phyloP scores from a whole-genome alignment of 257 asterid genomes.

The Misopates orontium region DNA sequence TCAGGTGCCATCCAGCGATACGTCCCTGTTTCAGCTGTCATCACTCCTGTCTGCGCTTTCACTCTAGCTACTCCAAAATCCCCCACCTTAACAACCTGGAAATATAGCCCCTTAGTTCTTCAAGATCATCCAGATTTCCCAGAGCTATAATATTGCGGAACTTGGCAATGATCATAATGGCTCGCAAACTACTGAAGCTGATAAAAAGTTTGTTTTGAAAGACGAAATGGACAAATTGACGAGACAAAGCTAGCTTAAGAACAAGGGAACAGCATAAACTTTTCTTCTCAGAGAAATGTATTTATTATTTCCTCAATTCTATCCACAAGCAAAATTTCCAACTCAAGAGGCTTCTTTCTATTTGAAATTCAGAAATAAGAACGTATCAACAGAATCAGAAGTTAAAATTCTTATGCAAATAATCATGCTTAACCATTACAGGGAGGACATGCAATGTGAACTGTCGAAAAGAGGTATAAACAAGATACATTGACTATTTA shows the following conservation, averaged over 20 bases:
- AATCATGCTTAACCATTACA: background rate
- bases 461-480: conserved; percentile 2
- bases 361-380: background rate
- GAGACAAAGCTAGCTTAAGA: background rate
- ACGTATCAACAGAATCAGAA: background rate
- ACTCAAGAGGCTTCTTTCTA: background rate
- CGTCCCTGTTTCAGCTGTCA: conserved; percentile 99
- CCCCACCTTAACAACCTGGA: conserved; percentile 95
- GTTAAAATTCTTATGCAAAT: conserved; percentile 15
- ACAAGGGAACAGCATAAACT: background rate
- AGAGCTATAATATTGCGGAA: background rate
- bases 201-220: background rate
- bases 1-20: conserved; percentile 99
- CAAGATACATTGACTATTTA: background rate
- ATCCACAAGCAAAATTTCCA: background rate
- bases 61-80: conserved; percentile 99
- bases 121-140: conserved; percentile 21
- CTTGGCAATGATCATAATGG: no score
- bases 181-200: no score
- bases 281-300: conserved; percentile 8
- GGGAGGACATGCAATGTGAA: conserved; percentile 16
- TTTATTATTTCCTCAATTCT: background rate
- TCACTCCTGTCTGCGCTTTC: conserved; percentile 91
- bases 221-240: conserved; percentile 20
- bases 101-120: conserved; percentile 9